Base-by-base conservation (phyloP, 1,284 basidiomycete species). In the Grifola frondosa region DNA sequence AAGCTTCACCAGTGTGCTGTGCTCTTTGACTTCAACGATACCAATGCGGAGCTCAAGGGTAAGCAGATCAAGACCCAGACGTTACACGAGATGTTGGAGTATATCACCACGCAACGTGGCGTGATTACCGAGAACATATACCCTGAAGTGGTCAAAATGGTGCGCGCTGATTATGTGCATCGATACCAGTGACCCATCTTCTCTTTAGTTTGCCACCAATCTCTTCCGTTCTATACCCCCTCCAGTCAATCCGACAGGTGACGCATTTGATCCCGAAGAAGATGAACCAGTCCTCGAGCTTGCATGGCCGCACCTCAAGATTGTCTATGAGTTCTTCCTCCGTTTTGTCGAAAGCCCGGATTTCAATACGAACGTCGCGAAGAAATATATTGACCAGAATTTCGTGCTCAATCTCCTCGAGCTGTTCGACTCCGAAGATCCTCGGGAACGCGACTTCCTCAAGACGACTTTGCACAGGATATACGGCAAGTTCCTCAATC, bases 321-420 rank as follows among this genome's bases (percentile, higher is more conserved):
- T 99, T 55, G 97, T 99, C 40, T 99, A 99, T 71, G 97, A 99
- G 69, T 98, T 99, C 70, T 99, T 99, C 83, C 83, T 99, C 26
- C 91, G 97, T 42, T 99, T 99, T 62, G 91, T 99, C 48, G 97
- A 99, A 69, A 92, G 87, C 60, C 89, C 91, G 10, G 97, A 99
- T 65, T 98, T 99, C 74, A 98, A 97, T 77, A 96, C 93, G 56
- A 97, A 97, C 65, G 72, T 97, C 50, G 97, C 97, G 44, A 99
- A 98, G 69, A 88, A 91, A 46, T 97, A 93, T 70, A 95, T 99
- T 63, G 97, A 99, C 65, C 97, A 98, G 63, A 72, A 80, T 34
- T 99, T 99, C 66, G 94, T 99, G 5, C 77, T 99, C 46, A 92
- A 93, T 67, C 82, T 99, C 39, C 85, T 99, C 42, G 97, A 99